Conservation (phyloP, 2,329 filamentous ascomycete genomes). For the Pseudogymnoascus sp. region DNA sequence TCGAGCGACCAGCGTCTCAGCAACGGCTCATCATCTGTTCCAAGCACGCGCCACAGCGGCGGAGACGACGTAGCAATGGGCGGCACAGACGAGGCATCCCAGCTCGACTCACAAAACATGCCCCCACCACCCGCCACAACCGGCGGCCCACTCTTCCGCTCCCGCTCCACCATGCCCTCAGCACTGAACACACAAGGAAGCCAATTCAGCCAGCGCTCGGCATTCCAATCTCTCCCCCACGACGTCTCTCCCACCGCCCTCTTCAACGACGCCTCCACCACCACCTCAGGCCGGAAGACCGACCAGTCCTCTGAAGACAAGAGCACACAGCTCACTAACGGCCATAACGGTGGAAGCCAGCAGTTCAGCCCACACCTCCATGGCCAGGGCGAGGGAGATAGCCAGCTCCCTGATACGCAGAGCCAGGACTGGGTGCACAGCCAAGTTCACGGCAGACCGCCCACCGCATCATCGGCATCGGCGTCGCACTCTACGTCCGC, state of each 20-base stretch:
- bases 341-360: constrained; percentile 33
- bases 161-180: constrained; percentile 12
- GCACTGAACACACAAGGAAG: constrained; percentile 52
- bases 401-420: constrained; percentile 46
- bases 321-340: constrained; percentile 69
- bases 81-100: constrained; percentile 38
- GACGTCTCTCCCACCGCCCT: constrained; percentile 52
- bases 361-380: constrained; percentile 19
- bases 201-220: constrained; percentile 43
- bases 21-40: constrained; percentile 48
- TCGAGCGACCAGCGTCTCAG: constrained; percentile 31
- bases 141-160: not conserved
- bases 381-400: constrained; percentile 25
- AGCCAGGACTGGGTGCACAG: not conserved
- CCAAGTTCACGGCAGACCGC: not conserved
- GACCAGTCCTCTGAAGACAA: constrained; percentile 61
- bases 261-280: constrained; percentile 84
- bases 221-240: constrained; percentile 48
- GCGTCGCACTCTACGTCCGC: not conserved
- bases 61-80: constrained; percentile 56
- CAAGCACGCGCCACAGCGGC: constrained; percentile 18
- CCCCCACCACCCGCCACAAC: constrained; percentile 31
- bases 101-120: constrained; percentile 7
- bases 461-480: not conserved
- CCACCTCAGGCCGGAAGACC: constrained; percentile 73